phyloP scores from a whole-genome alignment of 257 asterid species.

The Cordia subcordata region DNA sequence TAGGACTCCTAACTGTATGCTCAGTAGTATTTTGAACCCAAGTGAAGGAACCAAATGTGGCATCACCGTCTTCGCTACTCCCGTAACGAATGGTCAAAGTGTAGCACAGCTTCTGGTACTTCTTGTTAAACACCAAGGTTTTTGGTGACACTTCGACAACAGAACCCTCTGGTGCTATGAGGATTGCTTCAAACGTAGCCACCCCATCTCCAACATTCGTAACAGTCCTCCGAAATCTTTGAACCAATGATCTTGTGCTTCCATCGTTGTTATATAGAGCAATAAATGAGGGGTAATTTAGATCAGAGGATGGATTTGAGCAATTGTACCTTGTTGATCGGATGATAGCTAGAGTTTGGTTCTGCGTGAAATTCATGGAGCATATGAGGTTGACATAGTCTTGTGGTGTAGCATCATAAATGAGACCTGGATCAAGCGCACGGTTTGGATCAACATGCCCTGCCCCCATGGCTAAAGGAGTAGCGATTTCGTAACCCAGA shows the following conservation, averaged over 20 bases:
- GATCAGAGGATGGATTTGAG: slow-evolving; percentile 22
- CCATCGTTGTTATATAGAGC: slow-evolving; percentile 13
- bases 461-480: slow-evolving; percentile 40
- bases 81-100: slow-evolving; percentile 12
- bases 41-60: slow-evolving; percentile 30
- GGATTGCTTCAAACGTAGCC: slow-evolving; percentile 13
- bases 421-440: slow-evolving; percentile 44
- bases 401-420: slow-evolving; percentile 27
- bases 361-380: slow-evolving; percentile 31
- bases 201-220: slow-evolving; percentile 31
- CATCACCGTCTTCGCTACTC: slow-evolving; percentile 9
- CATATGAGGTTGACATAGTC: slow-evolving; percentile 37
- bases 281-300: slow-evolving; percentile 47
- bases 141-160: slow-evolving; percentile 16
- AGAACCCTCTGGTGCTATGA: slow-evolving; percentile 20
- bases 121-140: slow-evolving; percentile 19
- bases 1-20: slow-evolving; percentile 42
- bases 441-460: slow-evolving; percentile 43
- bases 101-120: slow-evolving; percentile 23
- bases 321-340: slow-evolving; percentile 20
- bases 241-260: background rate
- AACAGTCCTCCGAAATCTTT: slow-evolving; percentile 29
- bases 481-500: slow-evolving; percentile 12
- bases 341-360: slow-evolving; percentile 26
- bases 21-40: slow-evolving; percentile 41